phyloP scores from a whole-genome alignment of 176 grass and related monocot species.

The barley (Hordeum vulgare) region MorexV3_pseudomolecules_assembly NC_058518.1:116553277-116553776 shows the following conservation, averaged over 20 bases:
- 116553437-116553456: no score
- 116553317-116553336: constrained; percentile 47
- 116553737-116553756: constrained; percentile 8
- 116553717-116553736: neutral
- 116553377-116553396: constrained; percentile 40
- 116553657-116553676: neutral
- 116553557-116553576: neutral
- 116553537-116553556: neutral
- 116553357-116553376: constrained; percentile 51
- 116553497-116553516: neutral
- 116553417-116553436: neutral
- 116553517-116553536: neutral
- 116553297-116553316: constrained; percentile 42
- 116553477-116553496: neutral
- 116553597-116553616: neutral
- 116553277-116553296: constrained; percentile 69
- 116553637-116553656: neutral
- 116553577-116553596: neutral
- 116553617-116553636: neutral
- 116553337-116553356: constrained; percentile 52
- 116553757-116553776: neutral
- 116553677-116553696: neutral
- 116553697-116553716: neutral
- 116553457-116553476: neutral
- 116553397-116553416: neutral